Conservation (phyloP, 768 basidiomycete species). For the Boletellus emodensis region DNA sequence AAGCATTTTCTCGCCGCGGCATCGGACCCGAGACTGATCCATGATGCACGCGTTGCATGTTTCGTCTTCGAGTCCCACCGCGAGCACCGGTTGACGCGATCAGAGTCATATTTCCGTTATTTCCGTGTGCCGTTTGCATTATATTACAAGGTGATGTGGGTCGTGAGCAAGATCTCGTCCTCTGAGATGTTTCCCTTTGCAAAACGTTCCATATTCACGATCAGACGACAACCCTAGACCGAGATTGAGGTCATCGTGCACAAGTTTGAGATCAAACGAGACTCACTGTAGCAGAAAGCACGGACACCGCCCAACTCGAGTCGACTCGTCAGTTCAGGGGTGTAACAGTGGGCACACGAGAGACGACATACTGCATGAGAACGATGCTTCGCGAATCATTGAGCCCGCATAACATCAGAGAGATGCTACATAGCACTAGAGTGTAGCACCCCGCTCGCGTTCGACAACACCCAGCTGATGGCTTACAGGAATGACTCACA, state of each 20-base stretch:
- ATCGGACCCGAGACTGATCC: too few species aligned
- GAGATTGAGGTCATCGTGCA: not conserved
- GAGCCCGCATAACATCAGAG: not conserved
- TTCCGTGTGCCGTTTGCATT: not conserved
- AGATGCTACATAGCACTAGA: constrained; percentile 3
- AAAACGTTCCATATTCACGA: constrained; percentile 23
- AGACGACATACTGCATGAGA: constrained; percentile 5
- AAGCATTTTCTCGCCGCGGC: too few species aligned
- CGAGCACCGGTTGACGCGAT: not conserved
- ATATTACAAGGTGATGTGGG: constrained; percentile 4
- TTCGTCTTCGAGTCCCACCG: not conserved
- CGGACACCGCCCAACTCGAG: constrained; percentile 14
- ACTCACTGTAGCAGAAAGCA: constrained; percentile 17
- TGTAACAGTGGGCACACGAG: not conserved
- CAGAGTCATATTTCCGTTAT: not conserved
- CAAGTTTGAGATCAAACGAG: not conserved
- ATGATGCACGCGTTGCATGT: not conserved
- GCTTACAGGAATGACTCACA: constrained; percentile 22
- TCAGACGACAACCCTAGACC: constrained; percentile 20
- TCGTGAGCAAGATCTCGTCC: constrained; percentile 10
- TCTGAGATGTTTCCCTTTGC: not conserved
- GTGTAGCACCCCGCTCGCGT: not conserved
- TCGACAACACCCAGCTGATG: not conserved
- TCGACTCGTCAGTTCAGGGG: not conserved
- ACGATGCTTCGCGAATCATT: not conserved